These are phyloP conservation scores for Porcisia hertigi DNA, from an alignment of 208 protist species.

Conservation along the genomic window DNA sequence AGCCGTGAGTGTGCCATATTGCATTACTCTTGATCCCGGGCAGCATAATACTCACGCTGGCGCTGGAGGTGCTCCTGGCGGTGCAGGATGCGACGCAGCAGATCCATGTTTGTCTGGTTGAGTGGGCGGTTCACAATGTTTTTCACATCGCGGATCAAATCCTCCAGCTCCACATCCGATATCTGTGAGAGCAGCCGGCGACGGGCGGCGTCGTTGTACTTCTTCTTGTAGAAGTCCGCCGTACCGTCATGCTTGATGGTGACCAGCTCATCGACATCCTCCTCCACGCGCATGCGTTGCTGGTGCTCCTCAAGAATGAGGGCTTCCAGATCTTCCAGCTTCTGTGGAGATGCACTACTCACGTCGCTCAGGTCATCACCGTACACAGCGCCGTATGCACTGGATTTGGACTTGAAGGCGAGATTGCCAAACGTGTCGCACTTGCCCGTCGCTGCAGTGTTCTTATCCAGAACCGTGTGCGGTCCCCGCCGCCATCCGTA, in stretches of 20 bases:
- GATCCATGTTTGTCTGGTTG: constrained; percentile 80
- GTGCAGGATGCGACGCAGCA: constrained; percentile 53
- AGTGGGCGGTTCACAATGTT: constrained; percentile 60
- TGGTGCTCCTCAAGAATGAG: constrained; percentile 76
- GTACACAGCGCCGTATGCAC: constrained; percentile 17
- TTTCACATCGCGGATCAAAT: constrained; percentile 64
- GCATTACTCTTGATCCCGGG: constrained; percentile 12
- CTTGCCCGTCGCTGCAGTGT: constrained; percentile 67
- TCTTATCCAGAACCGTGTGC: constrained; percentile 59
- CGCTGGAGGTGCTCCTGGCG: constrained; percentile 58
- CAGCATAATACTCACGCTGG: constrained; percentile 40
- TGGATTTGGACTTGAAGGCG: constrained; percentile 54
- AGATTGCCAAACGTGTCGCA: constrained; percentile 86
- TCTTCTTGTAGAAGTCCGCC: constrained; percentile 53
- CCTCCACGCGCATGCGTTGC: constrained; percentile 56
- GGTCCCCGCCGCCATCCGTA: constrained; percentile 72
- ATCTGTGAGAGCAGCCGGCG: constrained; percentile 35
- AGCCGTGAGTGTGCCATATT: background rate
- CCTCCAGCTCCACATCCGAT: constrained; percentile 56
- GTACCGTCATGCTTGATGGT: constrained; percentile 50
- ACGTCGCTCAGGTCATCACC: constrained; percentile 44
- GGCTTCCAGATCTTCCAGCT: constrained; percentile 72
- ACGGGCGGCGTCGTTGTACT: constrained; percentile 33
- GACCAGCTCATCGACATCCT: constrained; percentile 58
- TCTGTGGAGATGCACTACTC: constrained; percentile 62